Conservation (phyloP, 1,139 yeast genomes). For the Dujonia santamariae region DNA sequence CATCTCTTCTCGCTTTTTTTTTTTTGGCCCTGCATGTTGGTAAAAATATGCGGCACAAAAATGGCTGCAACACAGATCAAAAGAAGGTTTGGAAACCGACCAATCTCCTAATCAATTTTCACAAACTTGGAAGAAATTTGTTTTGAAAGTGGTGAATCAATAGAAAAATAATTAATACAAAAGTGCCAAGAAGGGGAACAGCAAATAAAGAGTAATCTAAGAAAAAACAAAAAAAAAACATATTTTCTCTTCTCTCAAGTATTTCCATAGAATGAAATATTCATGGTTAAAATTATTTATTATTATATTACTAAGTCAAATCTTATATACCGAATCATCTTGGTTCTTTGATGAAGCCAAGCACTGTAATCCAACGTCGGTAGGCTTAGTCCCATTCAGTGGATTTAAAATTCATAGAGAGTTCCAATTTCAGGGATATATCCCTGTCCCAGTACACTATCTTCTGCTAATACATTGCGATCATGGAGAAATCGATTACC, state of each 20-base stretch:
- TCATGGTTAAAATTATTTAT: neutral
- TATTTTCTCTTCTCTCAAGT: no score
- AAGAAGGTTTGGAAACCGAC: no score
- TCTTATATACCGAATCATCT: no score
- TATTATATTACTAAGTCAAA: neutral
- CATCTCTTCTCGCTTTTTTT: no score
- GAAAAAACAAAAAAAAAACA: neutral
- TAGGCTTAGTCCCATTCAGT: slow-evolving; percentile 42
- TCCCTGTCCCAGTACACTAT: slow-evolving; percentile 43
- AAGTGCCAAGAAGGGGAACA: no score
- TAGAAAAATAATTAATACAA: no score
- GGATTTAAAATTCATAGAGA: slow-evolving; percentile 60
- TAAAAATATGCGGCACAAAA: no score
- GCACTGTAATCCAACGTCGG: slow-evolving; percentile 33
- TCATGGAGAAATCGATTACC: slow-evolving; percentile 50
- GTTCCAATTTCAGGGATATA: slow-evolving; percentile 39
- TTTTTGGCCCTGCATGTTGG: no score
- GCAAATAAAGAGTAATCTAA: neutral
- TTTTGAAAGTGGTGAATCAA: no score
- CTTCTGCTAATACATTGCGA: slow-evolving; percentile 54
- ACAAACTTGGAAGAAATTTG: no score
- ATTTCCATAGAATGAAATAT: neutral
- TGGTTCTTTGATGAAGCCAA: slow-evolving; percentile 28
- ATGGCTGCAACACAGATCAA: no score
- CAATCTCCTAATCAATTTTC: no score